phyloP scores from a whole-genome alignment of 2,329 filamentous ascomycete species.

The Clonostachys sp. region DNA sequence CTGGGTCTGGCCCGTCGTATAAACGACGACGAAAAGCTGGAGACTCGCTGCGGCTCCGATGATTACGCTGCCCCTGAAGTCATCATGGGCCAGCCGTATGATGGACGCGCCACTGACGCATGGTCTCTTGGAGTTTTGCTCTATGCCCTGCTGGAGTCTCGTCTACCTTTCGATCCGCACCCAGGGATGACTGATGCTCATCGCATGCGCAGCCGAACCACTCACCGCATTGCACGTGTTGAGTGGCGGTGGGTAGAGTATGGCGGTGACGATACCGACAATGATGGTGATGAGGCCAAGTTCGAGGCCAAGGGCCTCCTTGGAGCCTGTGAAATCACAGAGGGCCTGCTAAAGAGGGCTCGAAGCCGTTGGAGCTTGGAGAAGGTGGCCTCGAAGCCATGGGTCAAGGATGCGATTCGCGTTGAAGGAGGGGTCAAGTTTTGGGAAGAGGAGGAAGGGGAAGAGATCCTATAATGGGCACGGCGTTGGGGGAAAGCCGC shows the following conservation, averaged over 20 bases:
- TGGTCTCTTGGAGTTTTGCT: slow-evolving; percentile 94
- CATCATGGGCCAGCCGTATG: slow-evolving; percentile 90
- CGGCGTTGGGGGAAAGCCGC: background rate
- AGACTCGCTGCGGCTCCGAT: slow-evolving; percentile 90
- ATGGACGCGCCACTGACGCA: slow-evolving; percentile 85
- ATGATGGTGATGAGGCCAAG: slow-evolving; percentile 61
- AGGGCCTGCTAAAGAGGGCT: slow-evolving; percentile 78
- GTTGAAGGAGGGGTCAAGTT: slow-evolving; percentile 60
- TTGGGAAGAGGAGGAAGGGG: slow-evolving; percentile 52
- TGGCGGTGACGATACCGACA: slow-evolving; percentile 79
- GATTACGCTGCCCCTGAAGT: slow-evolving; percentile 97
- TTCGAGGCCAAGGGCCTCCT: slow-evolving; percentile 62
- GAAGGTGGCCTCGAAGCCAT: slow-evolving; percentile 67
- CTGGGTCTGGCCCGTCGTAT: slow-evolving; percentile 85
- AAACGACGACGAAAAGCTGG: slow-evolving; percentile 74
- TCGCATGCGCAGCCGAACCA: slow-evolving; percentile 74
- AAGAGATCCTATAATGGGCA: slow-evolving; percentile 33
- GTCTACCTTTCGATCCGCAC: slow-evolving; percentile 86
- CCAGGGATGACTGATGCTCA: slow-evolving; percentile 74
- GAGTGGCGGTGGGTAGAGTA: slow-evolving; percentile 95
- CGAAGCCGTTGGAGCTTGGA: slow-evolving; percentile 72
- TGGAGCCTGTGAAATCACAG: slow-evolving; percentile 77
- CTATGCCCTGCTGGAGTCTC: slow-evolving; percentile 89
- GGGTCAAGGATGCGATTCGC: slow-evolving; percentile 71
- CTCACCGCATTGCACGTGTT: slow-evolving; percentile 89